phyloP scores from a whole-genome alignment of 2,329 filamentous ascomycete genomes.

The Bipolaris cookei region DNA sequence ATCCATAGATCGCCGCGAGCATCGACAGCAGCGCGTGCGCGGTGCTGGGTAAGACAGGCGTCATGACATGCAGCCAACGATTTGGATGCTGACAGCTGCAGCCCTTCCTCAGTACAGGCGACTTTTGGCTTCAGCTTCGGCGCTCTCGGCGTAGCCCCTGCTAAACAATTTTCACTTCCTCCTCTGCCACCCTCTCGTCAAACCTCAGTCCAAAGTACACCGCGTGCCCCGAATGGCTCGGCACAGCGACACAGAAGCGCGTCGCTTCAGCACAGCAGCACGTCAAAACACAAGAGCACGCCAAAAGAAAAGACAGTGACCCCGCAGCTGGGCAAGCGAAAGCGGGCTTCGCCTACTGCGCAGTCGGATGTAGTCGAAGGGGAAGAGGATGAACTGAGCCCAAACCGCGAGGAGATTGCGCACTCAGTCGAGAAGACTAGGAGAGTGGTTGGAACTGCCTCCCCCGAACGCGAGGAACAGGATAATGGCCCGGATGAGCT shows the following conservation, averaged over 20 bases:
- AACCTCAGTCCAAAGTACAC: slow-evolving; percentile 36
- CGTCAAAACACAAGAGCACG: slow-evolving; percentile 24
- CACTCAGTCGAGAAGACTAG: slow-evolving; percentile 38
- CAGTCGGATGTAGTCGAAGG: slow-evolving; percentile 26
- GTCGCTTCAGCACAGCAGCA: slow-evolving; percentile 34
- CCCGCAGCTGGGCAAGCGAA: slow-evolving; percentile 44
- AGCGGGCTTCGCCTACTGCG: slow-evolving; percentile 34
- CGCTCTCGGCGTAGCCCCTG: slow-evolving; percentile 25
- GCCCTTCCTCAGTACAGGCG: slow-evolving; percentile 56
- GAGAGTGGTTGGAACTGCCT: slow-evolving; percentile 32
- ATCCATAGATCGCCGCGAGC: slow-evolving; percentile 58
- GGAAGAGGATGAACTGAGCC: slow-evolving; percentile 45
- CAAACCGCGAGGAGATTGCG: slow-evolving; percentile 33
- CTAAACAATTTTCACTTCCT: slow-evolving; percentile 39
- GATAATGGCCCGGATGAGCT: slow-evolving; percentile 40
- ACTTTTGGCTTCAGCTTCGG: slow-evolving; percentile 57
- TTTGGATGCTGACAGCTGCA: slow-evolving; percentile 39
- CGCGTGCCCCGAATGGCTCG: slow-evolving; percentile 29
- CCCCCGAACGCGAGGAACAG: slow-evolving; percentile 32
- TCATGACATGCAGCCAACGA: not conserved
- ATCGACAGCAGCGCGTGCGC: slow-evolving; percentile 63
- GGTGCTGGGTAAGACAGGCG: slow-evolving; percentile 59
- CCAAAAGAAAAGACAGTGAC: slow-evolving; percentile 30
- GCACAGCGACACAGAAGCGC: slow-evolving; percentile 39
- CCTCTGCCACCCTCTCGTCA: slow-evolving; percentile 29